Evolutionary conservation across 805 yeast genomes (phyloP).

Genomic region (Candida krabiensis): DNA sequence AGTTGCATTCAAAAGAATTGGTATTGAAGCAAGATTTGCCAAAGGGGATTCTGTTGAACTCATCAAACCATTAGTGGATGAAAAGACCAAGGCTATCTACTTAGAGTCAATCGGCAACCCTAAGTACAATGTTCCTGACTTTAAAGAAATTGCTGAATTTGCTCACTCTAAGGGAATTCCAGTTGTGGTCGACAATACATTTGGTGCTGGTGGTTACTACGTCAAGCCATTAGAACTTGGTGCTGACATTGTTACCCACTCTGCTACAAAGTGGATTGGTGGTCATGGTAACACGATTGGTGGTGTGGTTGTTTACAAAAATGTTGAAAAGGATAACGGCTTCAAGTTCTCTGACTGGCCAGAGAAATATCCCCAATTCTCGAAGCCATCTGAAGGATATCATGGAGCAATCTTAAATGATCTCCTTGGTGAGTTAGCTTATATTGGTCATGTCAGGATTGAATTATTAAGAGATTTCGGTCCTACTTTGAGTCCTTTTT

Average conservation of each 20-base stretch:
- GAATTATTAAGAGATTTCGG: constrained; percentile 92
- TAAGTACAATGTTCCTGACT: constrained; percentile 88
- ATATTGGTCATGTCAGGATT: constrained; percentile 74
- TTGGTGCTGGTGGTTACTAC: constrained; percentile 94
- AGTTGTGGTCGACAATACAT: constrained; percentile 92
- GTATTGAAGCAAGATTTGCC: constrained; percentile 83
- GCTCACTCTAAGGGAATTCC: constrained; percentile 90
- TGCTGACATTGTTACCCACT: constrained; percentile 88
- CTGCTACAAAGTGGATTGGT: constrained; percentile 97
- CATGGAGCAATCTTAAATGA: constrained; percentile 85
- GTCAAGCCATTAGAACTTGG: constrained; percentile 85
- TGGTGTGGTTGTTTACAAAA: constrained; percentile 67
- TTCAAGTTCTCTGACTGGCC: constrained; percentile 90
- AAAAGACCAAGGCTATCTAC: constrained; percentile 85
- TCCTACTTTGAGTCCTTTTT: constrained; percentile 86
- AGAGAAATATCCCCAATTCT: constrained; percentile 87
- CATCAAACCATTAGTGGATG: constrained; percentile 73
- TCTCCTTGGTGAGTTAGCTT: constrained; percentile 78
- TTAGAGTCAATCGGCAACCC: constrained; percentile 94
- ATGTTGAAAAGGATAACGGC: constrained; percentile 70
- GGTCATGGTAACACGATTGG: constrained; percentile 96
- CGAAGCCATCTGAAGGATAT: constrained; percentile 89
- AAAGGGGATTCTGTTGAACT: constrained; percentile 74
- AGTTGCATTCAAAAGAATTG: constrained; percentile 81
- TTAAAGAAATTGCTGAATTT: constrained; percentile 67